Base-by-base conservation (phyloP, 176 grass and related monocot genomes). In the Miscanthus lutarioriparius region DNA sequence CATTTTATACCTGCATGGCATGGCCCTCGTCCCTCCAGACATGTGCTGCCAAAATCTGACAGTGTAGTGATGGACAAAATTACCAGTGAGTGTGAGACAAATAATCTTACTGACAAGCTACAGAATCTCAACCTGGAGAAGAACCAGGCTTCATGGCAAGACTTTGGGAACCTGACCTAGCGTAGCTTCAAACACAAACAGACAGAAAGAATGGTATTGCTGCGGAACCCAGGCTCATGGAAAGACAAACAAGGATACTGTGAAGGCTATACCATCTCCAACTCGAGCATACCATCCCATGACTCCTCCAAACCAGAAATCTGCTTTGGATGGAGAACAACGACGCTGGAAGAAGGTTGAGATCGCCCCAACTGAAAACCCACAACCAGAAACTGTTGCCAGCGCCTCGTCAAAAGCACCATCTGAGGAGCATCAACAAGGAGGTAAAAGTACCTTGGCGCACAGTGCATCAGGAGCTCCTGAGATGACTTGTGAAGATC, bases 1-100 rank as follows among this genome's bases (percentile, higher is more conserved):
- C 75, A 76, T 70, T 97, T 86, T 84, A 77, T 91, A 74, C 92
- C 90, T 79, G 76, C 61, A 64, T 88, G 67, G 45, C 65, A 8
- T 73, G 74, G 32, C 13, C 30, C 12, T 64, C 48, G 12, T 45
- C 15, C 70, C 17, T 47, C 22, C 17, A 14, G 1, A 66, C 10
- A 47, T 86, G 39, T 65, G 43, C 67, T 72, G 56, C 79, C 41
- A 54, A 86, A 90, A 83, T 61, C 53, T 35, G 65, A 74, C 10
- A 66, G 35, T 43, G 14, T 66, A 45, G 56, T 58, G 67, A 17
- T 44, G 56, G 36, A 79, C 40, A 74, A 27, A 79, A 78, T 36
- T 32, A 53, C 59, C n/a, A 88, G 67, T 64, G 80, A 35, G 33
- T 35, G 33, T 35, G 33, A 65, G 76, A 43, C 64, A 9, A 72